Percentiles rank a stretch among this genome's conserved stretches.
Conservation (phyloP, 345 rosid species). For the Citrus reticulata region DNA sequence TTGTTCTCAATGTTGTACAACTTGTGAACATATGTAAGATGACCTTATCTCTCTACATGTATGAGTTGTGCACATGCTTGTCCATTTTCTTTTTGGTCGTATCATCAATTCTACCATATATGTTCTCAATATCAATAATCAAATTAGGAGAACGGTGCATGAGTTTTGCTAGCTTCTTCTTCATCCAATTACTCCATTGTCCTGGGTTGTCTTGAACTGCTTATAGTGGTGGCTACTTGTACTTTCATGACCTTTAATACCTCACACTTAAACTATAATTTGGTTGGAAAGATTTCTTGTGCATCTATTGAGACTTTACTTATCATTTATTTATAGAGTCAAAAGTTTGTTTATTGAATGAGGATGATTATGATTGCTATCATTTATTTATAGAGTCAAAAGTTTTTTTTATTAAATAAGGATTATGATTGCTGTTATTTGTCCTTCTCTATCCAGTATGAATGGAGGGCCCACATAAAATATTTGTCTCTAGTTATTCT, state of each 20-base stretch:
- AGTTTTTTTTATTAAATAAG: not conserved
- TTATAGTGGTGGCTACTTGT: not conserved
- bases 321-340: not conserved
- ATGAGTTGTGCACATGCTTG: not conserved
- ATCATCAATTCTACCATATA: not conserved
- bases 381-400: not conserved
- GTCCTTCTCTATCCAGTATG: not conserved
- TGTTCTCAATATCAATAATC: not conserved
- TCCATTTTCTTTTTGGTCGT: not conserved
- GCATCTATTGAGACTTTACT: not conserved
- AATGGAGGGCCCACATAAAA: not conserved
- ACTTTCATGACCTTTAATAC: not conserved
- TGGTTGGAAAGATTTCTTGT: not conserved
- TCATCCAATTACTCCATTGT: not conserved
- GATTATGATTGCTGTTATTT: not conserved
- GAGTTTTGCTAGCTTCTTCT: not conserved
- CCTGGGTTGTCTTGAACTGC: not conserved
- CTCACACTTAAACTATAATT: not conserved
- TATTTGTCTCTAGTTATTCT: not conserved
- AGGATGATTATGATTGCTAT: not conserved
- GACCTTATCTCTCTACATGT: not conserved
- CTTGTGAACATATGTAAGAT: slow-evolving; percentile 50
- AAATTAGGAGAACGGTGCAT: not conserved
- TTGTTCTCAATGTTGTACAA: slow-evolving; percentile 38
- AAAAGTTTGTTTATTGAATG: not conserved